Conservation (phyloP, 352 stramenopile genomes). For the Vaucheria bursata region DNA sequence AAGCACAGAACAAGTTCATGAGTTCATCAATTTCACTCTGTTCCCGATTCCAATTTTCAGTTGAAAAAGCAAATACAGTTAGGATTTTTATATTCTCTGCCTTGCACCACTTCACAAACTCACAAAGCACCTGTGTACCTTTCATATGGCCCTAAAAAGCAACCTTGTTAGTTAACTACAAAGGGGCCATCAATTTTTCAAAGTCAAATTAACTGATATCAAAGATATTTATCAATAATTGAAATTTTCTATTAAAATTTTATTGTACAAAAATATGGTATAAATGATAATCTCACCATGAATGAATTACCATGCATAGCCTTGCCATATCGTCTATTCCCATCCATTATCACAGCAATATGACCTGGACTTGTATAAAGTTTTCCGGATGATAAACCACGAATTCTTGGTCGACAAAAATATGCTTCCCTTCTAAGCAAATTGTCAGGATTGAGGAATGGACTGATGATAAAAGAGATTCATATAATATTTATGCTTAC, state of each 20-base stretch:
- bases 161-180: no score
- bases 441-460: no score
- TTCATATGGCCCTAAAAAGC: constrained; percentile 79
- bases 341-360: constrained; percentile 95
- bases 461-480: no score
- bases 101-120: constrained; percentile 94
- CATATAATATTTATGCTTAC: no score
- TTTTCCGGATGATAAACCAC: background rate
- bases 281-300: no score
- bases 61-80: constrained; percentile 95
- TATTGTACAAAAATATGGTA: no score
- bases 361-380: constrained; percentile 50
- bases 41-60: constrained; percentile 92
- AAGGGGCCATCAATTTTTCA: background rate
- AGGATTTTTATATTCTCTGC: constrained; percentile 65
- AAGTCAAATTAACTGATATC: no score
- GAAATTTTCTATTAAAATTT: no score
- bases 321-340: constrained; percentile 90
- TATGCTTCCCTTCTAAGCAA: no score
- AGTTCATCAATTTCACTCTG: constrained; percentile 66
- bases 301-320: constrained; percentile 39
- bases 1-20: no score
- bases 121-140: constrained; percentile 82
- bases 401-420: no score
- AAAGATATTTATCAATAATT: no score